Conservation (phyloP, 495 filamentous ascomycete genomes). For the Neurospora sp. region DNA sequence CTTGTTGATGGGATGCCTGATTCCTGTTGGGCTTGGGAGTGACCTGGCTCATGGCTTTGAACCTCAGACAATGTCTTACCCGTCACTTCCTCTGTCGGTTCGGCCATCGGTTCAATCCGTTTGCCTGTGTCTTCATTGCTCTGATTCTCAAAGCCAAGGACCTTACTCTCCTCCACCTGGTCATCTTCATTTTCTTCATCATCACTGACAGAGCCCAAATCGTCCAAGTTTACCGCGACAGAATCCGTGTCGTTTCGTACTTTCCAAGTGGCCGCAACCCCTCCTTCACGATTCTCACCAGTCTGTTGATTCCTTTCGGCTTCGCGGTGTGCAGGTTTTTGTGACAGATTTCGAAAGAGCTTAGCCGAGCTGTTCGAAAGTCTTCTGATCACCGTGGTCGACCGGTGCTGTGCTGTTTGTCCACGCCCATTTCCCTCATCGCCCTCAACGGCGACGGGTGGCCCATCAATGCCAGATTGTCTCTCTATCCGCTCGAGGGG, state of each 20-base stretch:
- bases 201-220: constrained; percentile 32
- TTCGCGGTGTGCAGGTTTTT: constrained; percentile 17
- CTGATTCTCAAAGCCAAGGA: background rate
- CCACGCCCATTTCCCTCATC: constrained; percentile 4
- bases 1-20: background rate
- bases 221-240: constrained; percentile 44
- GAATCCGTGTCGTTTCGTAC: constrained; percentile 33
- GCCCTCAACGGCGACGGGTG: constrained; percentile 46
- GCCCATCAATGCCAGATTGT: constrained; percentile 31
- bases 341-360: constrained; percentile 37
- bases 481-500: constrained; percentile 27
- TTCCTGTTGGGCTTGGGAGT: background rate
- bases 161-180: background rate
- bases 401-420: background rate
- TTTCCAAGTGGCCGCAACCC: constrained; percentile 29
- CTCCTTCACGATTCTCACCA: constrained; percentile 31
- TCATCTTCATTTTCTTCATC: background rate
- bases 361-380: constrained; percentile 38
- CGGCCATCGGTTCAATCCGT: background rate
- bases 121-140: background rate
- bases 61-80: background rate
- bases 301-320: constrained; percentile 8
- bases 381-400: constrained; percentile 24
- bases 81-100: background rate
- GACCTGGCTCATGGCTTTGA: background rate